Percentiles rank a stretch among this genome's conserved stretches.
Evolutionary conservation across 768 basidiomycete species (phyloP).

Genomic region (Gloeophyllum trabeum): DNA sequence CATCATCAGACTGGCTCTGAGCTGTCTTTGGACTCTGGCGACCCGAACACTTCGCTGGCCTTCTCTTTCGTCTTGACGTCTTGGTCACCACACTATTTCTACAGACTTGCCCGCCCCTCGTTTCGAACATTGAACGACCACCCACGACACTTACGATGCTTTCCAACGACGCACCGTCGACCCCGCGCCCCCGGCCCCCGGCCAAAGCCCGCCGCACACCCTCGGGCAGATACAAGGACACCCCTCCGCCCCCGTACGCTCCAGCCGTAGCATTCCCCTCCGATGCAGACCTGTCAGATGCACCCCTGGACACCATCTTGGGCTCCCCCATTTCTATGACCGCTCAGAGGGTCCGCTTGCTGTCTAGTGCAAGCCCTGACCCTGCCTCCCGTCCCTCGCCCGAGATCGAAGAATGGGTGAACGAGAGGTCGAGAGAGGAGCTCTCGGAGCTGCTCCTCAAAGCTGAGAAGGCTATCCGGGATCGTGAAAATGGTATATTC

Average conservation of each 20-base stretch:
- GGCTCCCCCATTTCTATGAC: constrained; percentile 28
- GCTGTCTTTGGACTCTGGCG: too few relatives aligned
- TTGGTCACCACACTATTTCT: too few relatives aligned
- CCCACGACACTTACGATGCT: too few relatives aligned
- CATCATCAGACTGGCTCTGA: too few relatives aligned
- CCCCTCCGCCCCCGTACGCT: constrained; percentile 50
- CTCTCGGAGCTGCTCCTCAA: constrained; percentile 57
- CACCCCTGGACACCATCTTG: constrained; percentile 17
- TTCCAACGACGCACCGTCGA: constrained; percentile 21
- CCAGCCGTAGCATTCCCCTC: constrained; percentile 24
- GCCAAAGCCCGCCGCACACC: constrained; percentile 48
- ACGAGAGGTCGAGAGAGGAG: constrained; percentile 63
- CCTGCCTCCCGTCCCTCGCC: constrained; percentile 6
- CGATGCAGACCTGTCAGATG: constrained; percentile 5
- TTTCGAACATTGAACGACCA: too few relatives aligned
- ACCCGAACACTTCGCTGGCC: too few relatives aligned
- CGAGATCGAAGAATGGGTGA: constrained; percentile 34
- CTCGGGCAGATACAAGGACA: constrained; percentile 23
- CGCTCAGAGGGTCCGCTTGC: constrained; percentile 17
- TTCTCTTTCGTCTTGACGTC: too few relatives aligned
- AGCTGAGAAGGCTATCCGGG: constrained; percentile 67
- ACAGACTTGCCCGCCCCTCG: too few relatives aligned
- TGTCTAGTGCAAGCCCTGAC: constrained; percentile 11
- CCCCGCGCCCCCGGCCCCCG: constrained; percentile 58
- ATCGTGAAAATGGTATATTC: constrained; percentile 63